Evolutionary conservation across 495 filamentous ascomycete species (phyloP), one percentile per base, ranked within the genome.

Genomic region (Polyplosphaeria fusca): DNA sequence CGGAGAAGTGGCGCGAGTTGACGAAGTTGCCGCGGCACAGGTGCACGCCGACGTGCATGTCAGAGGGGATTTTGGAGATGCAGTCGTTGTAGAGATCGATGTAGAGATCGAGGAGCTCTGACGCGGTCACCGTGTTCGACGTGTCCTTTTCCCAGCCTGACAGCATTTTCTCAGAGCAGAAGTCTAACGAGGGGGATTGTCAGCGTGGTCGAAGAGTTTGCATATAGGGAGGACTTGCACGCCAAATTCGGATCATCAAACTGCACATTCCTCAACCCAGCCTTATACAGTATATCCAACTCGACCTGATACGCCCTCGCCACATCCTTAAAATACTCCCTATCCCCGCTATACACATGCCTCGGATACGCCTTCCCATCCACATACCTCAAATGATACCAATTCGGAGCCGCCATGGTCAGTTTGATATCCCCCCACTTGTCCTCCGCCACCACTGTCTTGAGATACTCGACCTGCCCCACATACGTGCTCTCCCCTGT

Each of bases 221-320:
- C n/a, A n/a, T n/a, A n/a, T n/a, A n/a, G n/a, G 7, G 30, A 35
- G 30, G 9, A 66, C 67, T 32, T 39, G 68, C 69, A 72, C 0
- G 83, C 82, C 41, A 86, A 72, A 59, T 83, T 81, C 20, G 82
- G 84, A 61, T 85, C 82, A 55, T 86, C 82, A 35, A 84, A 74
- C 73, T 86, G 83, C 27, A 83, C 80, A 51, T 85, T 84, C 40
- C 83, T 73, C 63, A 82, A 73, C 5, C 83, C 83, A 3, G 82
- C 82, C 40, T 74, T 73, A 65, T 86, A 85, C 39, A 86, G 68
- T 35, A 80, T 79, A 48, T 76, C 73, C 30, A 85, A 67, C 70
- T 85, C 82, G 24, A 73, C 74, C 67, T 79, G 80, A 62, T 83
- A 86, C 39, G 77, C 82, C 60, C 73, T 71, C 24, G 80, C 81